Evolutionary conservation across 352 stramenopile genomes (phyloP).

Genomic region (Peronospora destructor): DNA sequence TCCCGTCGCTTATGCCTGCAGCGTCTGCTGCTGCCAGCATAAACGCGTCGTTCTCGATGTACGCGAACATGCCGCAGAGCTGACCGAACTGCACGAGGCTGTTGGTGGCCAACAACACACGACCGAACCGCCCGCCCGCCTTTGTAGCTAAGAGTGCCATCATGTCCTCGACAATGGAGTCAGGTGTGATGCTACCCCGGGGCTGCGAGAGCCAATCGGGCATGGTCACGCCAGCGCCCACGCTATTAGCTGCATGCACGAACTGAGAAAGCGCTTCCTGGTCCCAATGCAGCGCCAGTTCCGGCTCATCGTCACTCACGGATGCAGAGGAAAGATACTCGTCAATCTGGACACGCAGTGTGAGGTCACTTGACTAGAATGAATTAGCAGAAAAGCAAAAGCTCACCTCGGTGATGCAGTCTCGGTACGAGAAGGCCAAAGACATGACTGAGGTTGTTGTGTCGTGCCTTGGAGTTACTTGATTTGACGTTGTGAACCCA

Average conservation of each 20-base stretch:
- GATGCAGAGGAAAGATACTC: conserved; percentile 30
- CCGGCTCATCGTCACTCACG: conserved; percentile 34
- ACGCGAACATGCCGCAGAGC: conserved; percentile 37
- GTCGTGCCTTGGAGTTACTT: not conserved
- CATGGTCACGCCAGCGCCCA: conserved; percentile 19
- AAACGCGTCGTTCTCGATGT: conserved; percentile 39
- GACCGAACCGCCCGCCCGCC: conserved; percentile 25
- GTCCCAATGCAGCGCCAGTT: conserved; percentile 30
- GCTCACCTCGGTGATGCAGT: conserved; percentile 28
- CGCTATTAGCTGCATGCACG: conserved; percentile 27
- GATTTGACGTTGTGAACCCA: conserved; percentile 10
- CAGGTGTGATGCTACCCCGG: conserved; percentile 27
- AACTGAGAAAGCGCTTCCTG: conserved; percentile 28
- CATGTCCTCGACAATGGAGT: conserved; percentile 36
- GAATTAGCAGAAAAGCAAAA: not conserved
- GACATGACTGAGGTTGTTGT: conserved; percentile 10
- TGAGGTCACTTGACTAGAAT: not conserved
- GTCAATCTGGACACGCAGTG: conserved; percentile 22
- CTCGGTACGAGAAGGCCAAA: conserved; percentile 29
- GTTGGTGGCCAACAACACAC: conserved; percentile 29
- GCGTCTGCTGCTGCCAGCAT: conserved; percentile 24
- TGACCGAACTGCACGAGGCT: conserved; percentile 39
- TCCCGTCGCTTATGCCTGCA: conserved; percentile 14
- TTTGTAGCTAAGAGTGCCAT: conserved; percentile 30
- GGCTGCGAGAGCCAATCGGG: conserved; percentile 30